A percentile compares a stretch with the other conserved stretches of the same genome.
phyloP scores from a whole-genome alignment of 805 yeast genomes.

The Wickerhamia fluorescens region DNA sequence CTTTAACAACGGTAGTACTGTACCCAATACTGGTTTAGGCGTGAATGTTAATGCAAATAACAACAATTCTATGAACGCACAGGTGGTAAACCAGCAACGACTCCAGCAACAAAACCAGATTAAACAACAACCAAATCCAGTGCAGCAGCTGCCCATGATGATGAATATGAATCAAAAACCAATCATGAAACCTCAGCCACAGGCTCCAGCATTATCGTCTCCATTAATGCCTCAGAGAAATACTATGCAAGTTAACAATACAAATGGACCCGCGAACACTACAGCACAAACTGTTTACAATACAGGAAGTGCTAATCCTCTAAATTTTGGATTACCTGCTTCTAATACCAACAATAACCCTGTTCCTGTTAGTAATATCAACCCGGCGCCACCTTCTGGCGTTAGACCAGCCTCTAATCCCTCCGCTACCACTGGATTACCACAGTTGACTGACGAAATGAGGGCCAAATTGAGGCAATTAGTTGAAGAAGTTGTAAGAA shows the following conservation, averaged over 20 bases:
- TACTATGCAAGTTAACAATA: slow-evolving; percentile 4
- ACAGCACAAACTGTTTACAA: not conserved
- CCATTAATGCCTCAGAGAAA: slow-evolving; percentile 13
- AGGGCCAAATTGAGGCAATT: slow-evolving; percentile 54
- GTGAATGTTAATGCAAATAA: not conserved
- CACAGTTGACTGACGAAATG: slow-evolving; percentile 50
- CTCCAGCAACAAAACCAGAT: slow-evolving; percentile 4
- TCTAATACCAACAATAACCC: slow-evolving; percentile 1
- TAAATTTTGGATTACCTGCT: not conserved
- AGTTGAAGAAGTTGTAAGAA: slow-evolving; percentile 60
- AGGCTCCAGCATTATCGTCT: slow-evolving; percentile 10
- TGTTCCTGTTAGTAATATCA: slow-evolving; percentile 1
- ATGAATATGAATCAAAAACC: slow-evolving; percentile 8
- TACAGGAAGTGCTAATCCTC: slow-evolving; percentile 1
- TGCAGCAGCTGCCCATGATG: slow-evolving; percentile 15
- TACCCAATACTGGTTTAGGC: slow-evolving; percentile 1
- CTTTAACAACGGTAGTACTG: not conserved
- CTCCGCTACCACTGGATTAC: slow-evolving; percentile 14
- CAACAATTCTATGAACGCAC: not conserved
- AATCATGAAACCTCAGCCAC: slow-evolving; percentile 11
- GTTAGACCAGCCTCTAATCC: slow-evolving; percentile 1
- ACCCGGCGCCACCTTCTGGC: not conserved
- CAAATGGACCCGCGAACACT: no score
- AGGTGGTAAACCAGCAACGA: not conserved
- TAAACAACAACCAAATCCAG: slow-evolving; percentile 1